Evolutionary conservation across 148 eudicot genomes (phyloP), one percentile per base, ranked within the genome.

Genomic region (Vaccinium myrtillus): DNA sequence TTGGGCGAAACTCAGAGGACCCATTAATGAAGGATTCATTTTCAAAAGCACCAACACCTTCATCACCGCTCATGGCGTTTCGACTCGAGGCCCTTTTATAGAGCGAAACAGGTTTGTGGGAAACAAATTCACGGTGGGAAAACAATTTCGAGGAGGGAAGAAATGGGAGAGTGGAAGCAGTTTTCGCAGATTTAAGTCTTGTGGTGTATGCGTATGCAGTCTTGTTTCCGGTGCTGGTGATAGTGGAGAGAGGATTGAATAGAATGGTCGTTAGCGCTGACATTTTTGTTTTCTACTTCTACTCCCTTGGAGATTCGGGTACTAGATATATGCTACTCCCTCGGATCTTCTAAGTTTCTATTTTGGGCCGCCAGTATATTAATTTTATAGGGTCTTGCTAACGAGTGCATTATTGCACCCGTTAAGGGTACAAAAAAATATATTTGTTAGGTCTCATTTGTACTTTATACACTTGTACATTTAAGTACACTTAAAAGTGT

Each of bases 11-110:
- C 25, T 19, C 82, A 16, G 79, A 74, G 39, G 84, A 59, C n/a
- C 59, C 77, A 48, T 81, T 23, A 46, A 39, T 32, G 19, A 49
- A 23, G 71, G 39, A 82, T 74, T 89, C 89, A 55, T 87, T 63
- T 59, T 73, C 49, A 11, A 69, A 0, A 53, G 84, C 67, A 49
- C 46, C 39, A 79, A 69, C 50, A 9, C 82, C 85, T 83, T 55
- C 79, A 23, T 83, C 83, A 5, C 48, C 74, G 5, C 5, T 71
- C 82, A 58, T 75, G 85, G 85, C 16, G 15, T 58, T 75, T 19
- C 12, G 23, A 43, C 48, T 55, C 54, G 27, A 3, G 70, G 50
- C 69, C 18, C 36, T 56, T 46, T 8, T 18, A 9, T 39, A 53
- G 27, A 18, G 18, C 30, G 6, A 32, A 70, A 39, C 25, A 25